A percentile compares a stretch with the other conserved stretches of the same genome.
These are phyloP conservation scores for Diophrys appendiculata DNA, from an alignment of 73 alveolate species.

Conservation along the genomic window DNA sequence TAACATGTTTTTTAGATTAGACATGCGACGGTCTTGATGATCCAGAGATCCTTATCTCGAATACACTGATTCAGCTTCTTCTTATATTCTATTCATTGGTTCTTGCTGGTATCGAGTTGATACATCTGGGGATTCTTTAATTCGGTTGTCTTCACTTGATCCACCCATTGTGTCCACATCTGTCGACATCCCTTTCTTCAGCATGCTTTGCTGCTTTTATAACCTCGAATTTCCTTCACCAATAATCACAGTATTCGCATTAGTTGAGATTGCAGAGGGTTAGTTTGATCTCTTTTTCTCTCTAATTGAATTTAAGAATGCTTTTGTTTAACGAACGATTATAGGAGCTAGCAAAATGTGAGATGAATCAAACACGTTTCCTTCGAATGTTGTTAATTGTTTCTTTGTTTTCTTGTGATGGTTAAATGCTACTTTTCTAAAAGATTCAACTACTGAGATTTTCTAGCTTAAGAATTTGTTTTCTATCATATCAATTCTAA, in stretches of 20 bases:
- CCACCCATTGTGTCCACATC: not conserved
- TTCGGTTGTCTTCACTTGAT: not conserved
- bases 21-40: not conserved
- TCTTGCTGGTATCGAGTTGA: not conserved
- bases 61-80: not conserved
- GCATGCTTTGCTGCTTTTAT: not conserved
- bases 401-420: not conserved
- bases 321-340: too few relatives aligned
- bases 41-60: not conserved
- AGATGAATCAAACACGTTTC: slow-evolving; percentile 3
- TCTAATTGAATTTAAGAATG: too few relatives aligned
- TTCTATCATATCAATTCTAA: not conserved
- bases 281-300: too few relatives aligned
- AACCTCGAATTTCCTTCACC: too few relatives aligned
- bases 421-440: not conserved
- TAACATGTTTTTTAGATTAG: not conserved
- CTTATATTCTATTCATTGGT: not conserved
- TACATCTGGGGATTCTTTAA: not conserved
- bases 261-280: too few relatives aligned
- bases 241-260: too few relatives aligned
- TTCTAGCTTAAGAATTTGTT: not conserved
- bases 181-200: not conserved
- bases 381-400: not conserved
- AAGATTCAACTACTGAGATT: slow-evolving; percentile 5
- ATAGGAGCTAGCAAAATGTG: not conserved